Percentiles rank a stretch among this genome's conserved stretches.
These are phyloP conservation scores for Talaromyces marneffei DNA, from an alignment of 2,329 filamentous ascomycete species.

Conservation along the genomic window DNA sequence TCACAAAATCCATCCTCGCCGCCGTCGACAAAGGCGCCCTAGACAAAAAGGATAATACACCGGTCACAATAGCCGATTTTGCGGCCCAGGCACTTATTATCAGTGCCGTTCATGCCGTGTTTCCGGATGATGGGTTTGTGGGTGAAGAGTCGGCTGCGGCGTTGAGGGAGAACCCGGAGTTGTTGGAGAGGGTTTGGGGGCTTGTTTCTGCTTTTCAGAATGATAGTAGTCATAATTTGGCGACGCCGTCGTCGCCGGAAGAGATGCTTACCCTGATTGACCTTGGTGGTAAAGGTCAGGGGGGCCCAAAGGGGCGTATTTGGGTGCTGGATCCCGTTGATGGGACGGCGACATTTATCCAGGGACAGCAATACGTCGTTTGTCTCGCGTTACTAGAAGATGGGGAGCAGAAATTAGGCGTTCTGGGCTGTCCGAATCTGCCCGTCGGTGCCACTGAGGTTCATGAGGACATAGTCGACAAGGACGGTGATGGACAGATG, in stretches of 20 bases:
- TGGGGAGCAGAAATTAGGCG: slow-evolving; percentile 53
- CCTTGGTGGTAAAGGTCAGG: slow-evolving; percentile 45
- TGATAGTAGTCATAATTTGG: slow-evolving; percentile 29
- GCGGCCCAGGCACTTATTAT: slow-evolving; percentile 59
- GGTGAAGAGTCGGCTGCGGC: slow-evolving; percentile 56
- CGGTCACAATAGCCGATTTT: slow-evolving; percentile 61
- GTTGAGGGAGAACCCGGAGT: slow-evolving; percentile 44
- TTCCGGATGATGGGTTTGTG: slow-evolving; percentile 54
- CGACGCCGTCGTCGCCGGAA: slow-evolving; percentile 42
- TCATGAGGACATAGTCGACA: slow-evolving; percentile 39
- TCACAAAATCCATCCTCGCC: slow-evolving; percentile 52
- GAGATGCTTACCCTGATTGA: slow-evolving; percentile 60
- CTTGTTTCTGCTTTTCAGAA: slow-evolving; percentile 42
- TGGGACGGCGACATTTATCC: slow-evolving; percentile 58
- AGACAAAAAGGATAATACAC: slow-evolving; percentile 54
- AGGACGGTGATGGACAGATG: slow-evolving; percentile 44
- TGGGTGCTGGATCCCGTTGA: slow-evolving; percentile 64
- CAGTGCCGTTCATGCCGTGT: slow-evolving; percentile 48
- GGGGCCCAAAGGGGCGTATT: slow-evolving; percentile 39
- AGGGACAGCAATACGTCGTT: slow-evolving; percentile 58
- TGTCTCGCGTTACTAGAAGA: slow-evolving; percentile 55
- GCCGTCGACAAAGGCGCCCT: slow-evolving; percentile 47
- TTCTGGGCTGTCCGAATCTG: slow-evolving; percentile 56
- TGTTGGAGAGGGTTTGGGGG: slow-evolving; percentile 52
- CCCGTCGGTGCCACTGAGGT: slow-evolving; percentile 15